Evolutionary conservation across 192 early-diverging fungal species (phyloP).

Genomic region (Mortierella hygrophila): DNA sequence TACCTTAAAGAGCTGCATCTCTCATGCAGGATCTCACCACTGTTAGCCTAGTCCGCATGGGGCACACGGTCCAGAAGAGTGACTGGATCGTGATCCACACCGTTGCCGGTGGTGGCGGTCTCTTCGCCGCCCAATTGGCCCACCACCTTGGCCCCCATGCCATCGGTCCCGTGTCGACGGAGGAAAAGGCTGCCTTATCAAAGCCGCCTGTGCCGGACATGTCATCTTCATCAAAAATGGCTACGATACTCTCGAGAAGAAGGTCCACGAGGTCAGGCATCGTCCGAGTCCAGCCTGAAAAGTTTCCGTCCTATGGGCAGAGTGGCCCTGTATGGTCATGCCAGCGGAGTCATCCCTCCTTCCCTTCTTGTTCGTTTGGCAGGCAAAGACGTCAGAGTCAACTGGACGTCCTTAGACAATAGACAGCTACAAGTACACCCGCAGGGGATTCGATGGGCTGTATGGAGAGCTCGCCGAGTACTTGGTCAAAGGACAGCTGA

Average conservation of each 20-base stretch:
- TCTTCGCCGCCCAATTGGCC: conserved; percentile 80
- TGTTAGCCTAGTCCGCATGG: conserved; percentile 71
- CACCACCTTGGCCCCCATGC: conserved; percentile 82
- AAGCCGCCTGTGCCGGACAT: conserved; percentile 73
- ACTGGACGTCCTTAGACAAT: conserved; percentile 69
- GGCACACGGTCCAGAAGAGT: conserved; percentile 74
- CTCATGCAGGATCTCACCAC: conserved; percentile 88
- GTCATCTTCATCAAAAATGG: conserved; percentile 71
- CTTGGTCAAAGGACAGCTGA: conserved; percentile 66
- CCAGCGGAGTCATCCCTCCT: conserved; percentile 82
- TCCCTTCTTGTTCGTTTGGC: conserved; percentile 64
- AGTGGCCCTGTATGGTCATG: conserved; percentile 88
- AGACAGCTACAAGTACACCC: conserved; percentile 71
- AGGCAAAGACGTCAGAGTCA: conserved; percentile 75
- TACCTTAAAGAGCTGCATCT: conserved; percentile 2
- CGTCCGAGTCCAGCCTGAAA: conserved; percentile 78
- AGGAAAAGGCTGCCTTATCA: conserved; percentile 75
- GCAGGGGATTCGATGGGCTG: conserved; percentile 74
- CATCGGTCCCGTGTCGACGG: conserved; percentile 84
- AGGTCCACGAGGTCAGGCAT: conserved; percentile 84
- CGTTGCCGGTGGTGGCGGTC: conserved; percentile 89
- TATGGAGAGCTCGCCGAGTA: conserved; percentile 72
- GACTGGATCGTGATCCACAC: conserved; percentile 90
- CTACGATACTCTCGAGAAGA: conserved; percentile 68
- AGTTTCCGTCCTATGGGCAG: conserved; percentile 73